These are phyloP conservation scores for Circinella umbellata DNA, from an alignment of 371 early-diverging fungal genomes.

Conservation along the genomic window DNA sequence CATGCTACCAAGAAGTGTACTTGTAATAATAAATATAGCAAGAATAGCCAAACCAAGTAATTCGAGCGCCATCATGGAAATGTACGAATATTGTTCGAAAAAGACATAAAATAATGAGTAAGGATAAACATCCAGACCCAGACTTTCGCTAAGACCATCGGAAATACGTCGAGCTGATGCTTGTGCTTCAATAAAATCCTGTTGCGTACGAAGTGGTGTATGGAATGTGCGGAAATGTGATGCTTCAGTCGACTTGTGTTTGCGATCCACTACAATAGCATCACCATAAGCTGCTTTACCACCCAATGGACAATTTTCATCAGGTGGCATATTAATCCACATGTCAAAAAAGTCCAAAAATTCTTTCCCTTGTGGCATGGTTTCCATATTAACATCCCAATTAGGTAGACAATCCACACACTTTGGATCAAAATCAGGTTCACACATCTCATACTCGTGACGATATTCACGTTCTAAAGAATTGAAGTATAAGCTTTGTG, in stretches of 20 bases:
- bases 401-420: conserved; percentile 62
- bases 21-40: conserved; percentile 66
- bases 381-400: conserved; percentile 59
- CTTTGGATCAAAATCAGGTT: conserved; percentile 59
- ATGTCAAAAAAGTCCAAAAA: conserved; percentile 61
- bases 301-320: conserved; percentile 69
- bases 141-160: conserved; percentile 48
- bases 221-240: conserved; percentile 78
- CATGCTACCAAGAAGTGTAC: conserved; percentile 59
- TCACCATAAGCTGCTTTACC: conserved; percentile 78
- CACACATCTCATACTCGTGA: conserved; percentile 36
- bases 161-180: conserved; percentile 71
- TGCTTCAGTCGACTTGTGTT: conserved; percentile 44
- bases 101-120: conserved; percentile 81
- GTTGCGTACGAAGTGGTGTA: conserved; percentile 65
- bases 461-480: conserved; percentile 13
- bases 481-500: not conserved
- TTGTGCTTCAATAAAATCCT: conserved; percentile 71
- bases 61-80: conserved; percentile 60
- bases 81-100: conserved; percentile 77
- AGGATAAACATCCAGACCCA: conserved; percentile 64
- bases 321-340: conserved; percentile 63
- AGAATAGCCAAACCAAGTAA: conserved; percentile 61
- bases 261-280: conserved; percentile 47
- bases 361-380: conserved; percentile 64